Conservation (phyloP, 805 yeast genomes). For the Wickerhamiella occidentalis region DNA sequence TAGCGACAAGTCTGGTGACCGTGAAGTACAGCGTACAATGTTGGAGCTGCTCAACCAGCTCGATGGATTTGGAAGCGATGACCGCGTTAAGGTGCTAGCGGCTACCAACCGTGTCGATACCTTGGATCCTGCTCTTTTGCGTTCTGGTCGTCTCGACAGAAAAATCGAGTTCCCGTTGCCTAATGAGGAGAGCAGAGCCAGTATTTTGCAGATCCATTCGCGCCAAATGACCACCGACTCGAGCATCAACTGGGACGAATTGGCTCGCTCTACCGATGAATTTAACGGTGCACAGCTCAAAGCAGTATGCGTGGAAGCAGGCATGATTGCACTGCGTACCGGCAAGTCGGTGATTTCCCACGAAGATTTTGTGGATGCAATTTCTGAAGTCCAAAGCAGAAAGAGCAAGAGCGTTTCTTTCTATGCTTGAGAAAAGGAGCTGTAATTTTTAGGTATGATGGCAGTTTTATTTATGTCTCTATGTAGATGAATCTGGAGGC, state of each 20-base stretch:
- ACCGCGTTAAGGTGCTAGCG: constrained; percentile 91
- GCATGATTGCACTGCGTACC: constrained; percentile 96
- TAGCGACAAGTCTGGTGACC: constrained; percentile 92
- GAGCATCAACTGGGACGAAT: constrained; percentile 92
- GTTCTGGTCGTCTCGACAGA: constrained; percentile 96
- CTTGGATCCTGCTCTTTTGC: constrained; percentile 91
- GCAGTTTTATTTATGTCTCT: not conserved
- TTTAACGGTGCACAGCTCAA: constrained; percentile 98
- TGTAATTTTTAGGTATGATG: not conserved
- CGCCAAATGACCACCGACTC: constrained; percentile 86
- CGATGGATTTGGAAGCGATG: constrained; percentile 97
- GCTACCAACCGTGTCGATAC: constrained; percentile 98
- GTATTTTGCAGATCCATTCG: constrained; percentile 92
- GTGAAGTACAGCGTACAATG: constrained; percentile 99
- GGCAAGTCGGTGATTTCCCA: constrained; percentile 87
- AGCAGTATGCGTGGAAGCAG: constrained; percentile 98
- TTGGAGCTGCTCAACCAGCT: constrained; percentile 91
- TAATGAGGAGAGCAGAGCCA: constrained; percentile 93
- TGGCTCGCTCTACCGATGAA: constrained; percentile 96
- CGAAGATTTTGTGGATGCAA: constrained; percentile 97
- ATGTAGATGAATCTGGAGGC: too few species aligned
- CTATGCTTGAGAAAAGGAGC: constrained; percentile 51
- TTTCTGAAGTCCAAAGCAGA: constrained; percentile 96
- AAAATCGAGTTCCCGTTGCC: constrained; percentile 98
- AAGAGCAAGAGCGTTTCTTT: constrained; percentile 90